Percentiles rank a stretch among this genome's conserved stretches.
These are phyloP conservation scores for Clarireedia paspali DNA, from an alignment of 2,329 filamentous ascomycete species.

Conservation along the genomic window DNA sequence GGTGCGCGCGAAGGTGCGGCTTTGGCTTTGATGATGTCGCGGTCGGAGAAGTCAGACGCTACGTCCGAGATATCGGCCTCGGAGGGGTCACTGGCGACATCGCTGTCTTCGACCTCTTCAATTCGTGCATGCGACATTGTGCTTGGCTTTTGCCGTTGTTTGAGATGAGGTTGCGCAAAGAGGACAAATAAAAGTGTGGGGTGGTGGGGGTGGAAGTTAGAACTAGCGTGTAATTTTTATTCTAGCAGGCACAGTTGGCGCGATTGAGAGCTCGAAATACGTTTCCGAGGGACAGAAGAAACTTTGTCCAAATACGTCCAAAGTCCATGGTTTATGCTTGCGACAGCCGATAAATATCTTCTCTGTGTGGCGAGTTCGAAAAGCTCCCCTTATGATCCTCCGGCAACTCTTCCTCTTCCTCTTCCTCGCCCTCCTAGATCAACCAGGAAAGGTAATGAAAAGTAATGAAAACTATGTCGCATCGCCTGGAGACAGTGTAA, in stretches of 20 bases:
- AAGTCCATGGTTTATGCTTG: slow-evolving; percentile 34
- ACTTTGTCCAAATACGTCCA: slow-evolving; percentile 2
- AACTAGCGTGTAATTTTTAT: too few relatives aligned
- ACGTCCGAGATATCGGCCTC: slow-evolving; percentile 73
- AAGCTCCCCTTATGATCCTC: too few relatives aligned
- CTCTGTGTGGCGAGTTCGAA: too few relatives aligned
- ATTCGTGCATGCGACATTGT: slow-evolving; percentile 78
- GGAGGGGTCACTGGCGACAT: slow-evolving; percentile 66
- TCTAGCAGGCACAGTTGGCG: slow-evolving; percentile 5
- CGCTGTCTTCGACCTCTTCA: slow-evolving; percentile 85
- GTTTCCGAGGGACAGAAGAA: slow-evolving; percentile 1
- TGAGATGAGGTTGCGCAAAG: neutral
- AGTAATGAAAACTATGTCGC: neutral
- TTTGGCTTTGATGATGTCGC: slow-evolving; percentile 25
- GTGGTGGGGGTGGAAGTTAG: neutral
- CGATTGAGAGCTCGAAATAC: slow-evolving; percentile 7
- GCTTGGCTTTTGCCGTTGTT: slow-evolving; percentile 18
- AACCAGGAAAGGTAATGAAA: neutral
- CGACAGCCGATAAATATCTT: neutral
- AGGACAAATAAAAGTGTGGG: neutral
- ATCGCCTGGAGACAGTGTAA: neutral
- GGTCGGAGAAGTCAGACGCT: slow-evolving; percentile 47
- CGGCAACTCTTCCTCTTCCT: neutral
- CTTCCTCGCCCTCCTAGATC: neutral
- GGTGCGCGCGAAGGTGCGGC: slow-evolving; percentile 20